These are phyloP conservation scores for Aspergillus costaricaensis DNA, from an alignment of 2,329 filamentous ascomycete species.

Conservation along the genomic window DNA sequence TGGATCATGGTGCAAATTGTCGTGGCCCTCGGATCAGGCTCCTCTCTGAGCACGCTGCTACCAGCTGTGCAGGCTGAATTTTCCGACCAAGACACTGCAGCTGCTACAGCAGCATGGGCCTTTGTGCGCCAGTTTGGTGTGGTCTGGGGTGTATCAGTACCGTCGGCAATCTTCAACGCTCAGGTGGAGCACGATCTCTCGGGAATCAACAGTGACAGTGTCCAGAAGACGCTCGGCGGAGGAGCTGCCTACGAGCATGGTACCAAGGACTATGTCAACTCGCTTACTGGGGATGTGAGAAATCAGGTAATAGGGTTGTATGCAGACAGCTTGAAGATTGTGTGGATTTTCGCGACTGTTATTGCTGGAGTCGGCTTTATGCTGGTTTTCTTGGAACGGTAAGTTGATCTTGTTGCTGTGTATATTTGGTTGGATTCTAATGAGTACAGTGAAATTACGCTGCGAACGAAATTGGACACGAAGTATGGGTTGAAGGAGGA, in stretches of 20 bases:
- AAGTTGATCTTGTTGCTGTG: no score
- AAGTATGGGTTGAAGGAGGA: neutral
- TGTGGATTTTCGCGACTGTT: constrained; percentile 42
- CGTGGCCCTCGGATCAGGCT: constrained; percentile 25
- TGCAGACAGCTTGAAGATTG: constrained; percentile 33
- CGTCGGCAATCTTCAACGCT: constrained; percentile 35
- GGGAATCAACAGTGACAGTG: constrained; percentile 13
- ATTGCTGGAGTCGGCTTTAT: constrained; percentile 38
- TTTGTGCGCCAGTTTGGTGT: constrained; percentile 37
- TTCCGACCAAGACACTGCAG: constrained; percentile 29
- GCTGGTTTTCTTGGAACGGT: constrained; percentile 33
- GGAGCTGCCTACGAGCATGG: constrained; percentile 29
- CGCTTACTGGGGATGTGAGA: neutral
- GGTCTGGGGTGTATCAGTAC: constrained; percentile 35
- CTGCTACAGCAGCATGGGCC: constrained; percentile 28
- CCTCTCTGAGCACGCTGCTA: constrained; percentile 27
- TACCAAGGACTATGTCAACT: constrained; percentile 8
- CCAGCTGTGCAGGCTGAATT: constrained; percentile 34
- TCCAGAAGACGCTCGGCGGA: constrained; percentile 13
- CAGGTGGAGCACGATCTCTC: constrained; percentile 14
- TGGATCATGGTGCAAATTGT: constrained; percentile 35
- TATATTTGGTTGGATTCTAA: no score
- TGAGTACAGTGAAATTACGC: constrained; percentile 25
- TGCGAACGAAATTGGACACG: neutral
- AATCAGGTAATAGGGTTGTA: constrained; percentile 38